Evolutionary conservation across 495 filamentous ascomycete species (phyloP), one percentile per base, ranked within the genome.

Genomic region (Hyaloscypha hepaticicola): DNA sequence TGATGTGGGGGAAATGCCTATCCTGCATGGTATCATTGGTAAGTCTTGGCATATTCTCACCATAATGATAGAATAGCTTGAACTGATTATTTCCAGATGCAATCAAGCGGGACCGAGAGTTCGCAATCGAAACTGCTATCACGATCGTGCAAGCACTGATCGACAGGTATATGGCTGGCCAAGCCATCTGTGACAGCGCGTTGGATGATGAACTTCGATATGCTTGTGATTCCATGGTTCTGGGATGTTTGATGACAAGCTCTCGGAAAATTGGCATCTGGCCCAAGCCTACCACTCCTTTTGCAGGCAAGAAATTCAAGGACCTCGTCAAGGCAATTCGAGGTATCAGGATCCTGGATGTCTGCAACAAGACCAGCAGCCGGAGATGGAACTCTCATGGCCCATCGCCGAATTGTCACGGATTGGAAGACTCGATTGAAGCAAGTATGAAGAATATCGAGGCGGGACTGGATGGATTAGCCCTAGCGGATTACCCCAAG

Each of bases 361-460:
- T 65, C 22, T 33, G 45, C 14, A 21, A 55, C 24, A 21, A 29
- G 22, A 63, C 51, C 16, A 50, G 24, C 55, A 26, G 22, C 27
- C 14, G 53, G 28, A 59, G 31, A 65, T 65, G 38, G 56, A 38
- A 49, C 55, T 27, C 31, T 1, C 27, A 29, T 33, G 25, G 28
- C 14, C 26, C 27, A 28, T 24, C 26, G 4, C 9, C 31, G 12
- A 45, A 56, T 34, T 26, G n/a, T 14, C 50, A 63, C 48, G 51
- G 51, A 1, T 21, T 63, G 14, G 55, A 63, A 22, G 51, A 29
- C 2, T 29, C 48, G 21, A 63, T 63, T 49, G 31, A 48, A 6
- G 11, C 31, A 6, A 3, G n/a, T 3, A 38, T 63, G n/a, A 80
- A 80, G 55, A 74, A 79, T 12, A 80, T 88, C 33, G 86, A 88